Base-by-base conservation (phyloP, 495 filamentous ascomycete species). In the Daldinia grandis region DNA sequence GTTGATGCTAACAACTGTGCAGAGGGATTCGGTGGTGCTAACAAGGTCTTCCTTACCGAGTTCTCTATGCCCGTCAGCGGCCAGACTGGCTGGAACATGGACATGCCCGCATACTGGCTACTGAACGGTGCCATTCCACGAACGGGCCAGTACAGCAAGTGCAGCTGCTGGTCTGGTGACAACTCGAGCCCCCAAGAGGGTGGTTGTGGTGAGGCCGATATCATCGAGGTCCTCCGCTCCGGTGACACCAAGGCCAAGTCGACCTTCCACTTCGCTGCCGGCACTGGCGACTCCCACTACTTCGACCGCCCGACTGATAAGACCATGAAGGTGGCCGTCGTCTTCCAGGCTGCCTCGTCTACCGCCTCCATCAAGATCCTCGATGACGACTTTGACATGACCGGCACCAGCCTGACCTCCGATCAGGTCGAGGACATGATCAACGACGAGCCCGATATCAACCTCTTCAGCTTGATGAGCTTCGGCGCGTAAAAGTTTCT, bases 131-230 rank as follows among this genome's bases (percentile, higher is more conserved):
- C 85, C 44, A 91, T 93, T 63, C 86, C 89, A 2, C 83, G 84
- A 37, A 91, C 87, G 2, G 78, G 83, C 0, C 90, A 93, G 71
- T 93, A 93, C 76, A 76, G 77, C 51, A 66, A 78, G 0, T 93
- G 91, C 81, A 88, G 83, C 50, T 93, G 91, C 80, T 92, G 90
- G 89, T 75, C 77, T 2, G 78, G 83, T 21, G 79, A 76, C 53
- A 69, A 72, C 71, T 28, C 65, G 1, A 66, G 56, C 62, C 75
- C 75, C 0, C 59, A 55, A 17, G 15, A 74, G 25, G 75, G 75
- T 42, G 88, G 87, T 15, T 93, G 91, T 74, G 91, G 90, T 64
- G 90, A 93, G 80, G 84, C 90, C 51, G 91, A 93, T 74, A 77
- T 92, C 12, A 87, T 90, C 64, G 91, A 93, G 78, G 81, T 90